Percentiles rank a stretch among this genome's conserved stretches.
Conservation (phyloP, 768 basidiomycete genomes). For the Cubamyces lactineus region DNA sequence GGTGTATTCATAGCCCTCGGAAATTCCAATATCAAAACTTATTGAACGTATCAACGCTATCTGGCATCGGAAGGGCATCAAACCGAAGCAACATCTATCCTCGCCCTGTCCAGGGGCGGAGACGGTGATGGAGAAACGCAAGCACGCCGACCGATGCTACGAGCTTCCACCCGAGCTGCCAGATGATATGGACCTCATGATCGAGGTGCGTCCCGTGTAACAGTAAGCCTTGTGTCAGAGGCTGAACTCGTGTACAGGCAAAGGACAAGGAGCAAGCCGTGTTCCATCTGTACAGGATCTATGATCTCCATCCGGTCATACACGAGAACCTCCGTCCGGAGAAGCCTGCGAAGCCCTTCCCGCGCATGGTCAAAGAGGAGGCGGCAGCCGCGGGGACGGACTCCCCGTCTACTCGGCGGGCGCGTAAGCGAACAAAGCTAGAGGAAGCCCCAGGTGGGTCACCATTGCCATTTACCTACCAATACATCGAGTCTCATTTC, state of each 20-base stretch:
- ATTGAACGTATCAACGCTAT: conserved; percentile 77
- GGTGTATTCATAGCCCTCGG: conserved; percentile 41
- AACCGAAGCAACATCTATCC: conserved; percentile 90
- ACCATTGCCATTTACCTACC: too few relatives aligned
- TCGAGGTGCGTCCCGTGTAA: conserved; percentile 64
- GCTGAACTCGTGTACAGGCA: conserved; percentile 42
- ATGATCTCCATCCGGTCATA: conserved; percentile 66
- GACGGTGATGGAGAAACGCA: conserved; percentile 82
- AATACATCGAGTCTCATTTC: too few relatives aligned
- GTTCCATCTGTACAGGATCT: conserved; percentile 79
- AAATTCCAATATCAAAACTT: conserved; percentile 51
- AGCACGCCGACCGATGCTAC: conserved; percentile 84
- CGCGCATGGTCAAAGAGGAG: conserved; percentile 17
- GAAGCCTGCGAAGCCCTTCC: conserved; percentile 32
- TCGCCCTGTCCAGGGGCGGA: conserved; percentile 87
- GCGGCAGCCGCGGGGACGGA: conserved; percentile 21
- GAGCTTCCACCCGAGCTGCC: conserved; percentile 65
- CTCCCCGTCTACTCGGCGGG: conserved; percentile 4
- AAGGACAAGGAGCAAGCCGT: conserved; percentile 96
- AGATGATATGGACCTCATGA: conserved; percentile 72
- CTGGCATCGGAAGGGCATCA: conserved; percentile 76
- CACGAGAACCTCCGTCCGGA: conserved; percentile 45
- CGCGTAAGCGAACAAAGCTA: neutral
- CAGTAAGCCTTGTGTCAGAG: too few relatives aligned
- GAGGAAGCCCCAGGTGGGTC: conserved; percentile 3